phyloP scores from a whole-genome alignment of 1,284 basidiomycete genomes.

The Ustilago sp. region DNA sequence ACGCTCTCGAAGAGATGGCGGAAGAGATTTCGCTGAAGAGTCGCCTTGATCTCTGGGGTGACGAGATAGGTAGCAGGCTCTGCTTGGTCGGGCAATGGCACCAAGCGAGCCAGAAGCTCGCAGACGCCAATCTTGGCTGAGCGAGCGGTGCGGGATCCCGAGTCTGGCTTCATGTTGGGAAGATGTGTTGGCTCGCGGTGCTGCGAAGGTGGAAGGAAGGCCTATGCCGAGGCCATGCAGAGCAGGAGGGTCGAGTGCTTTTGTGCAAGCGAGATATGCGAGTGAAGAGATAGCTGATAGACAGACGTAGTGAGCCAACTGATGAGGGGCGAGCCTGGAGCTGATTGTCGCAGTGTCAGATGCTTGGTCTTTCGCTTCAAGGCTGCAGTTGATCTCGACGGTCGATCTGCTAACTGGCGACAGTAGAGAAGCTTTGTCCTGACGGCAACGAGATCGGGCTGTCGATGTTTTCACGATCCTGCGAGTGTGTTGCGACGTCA shows the following conservation, averaged over 20 bases:
- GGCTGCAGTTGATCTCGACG: background rate
- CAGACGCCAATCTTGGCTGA: conserved; percentile 40
- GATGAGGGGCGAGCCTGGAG: background rate
- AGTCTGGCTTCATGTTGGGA: conserved; percentile 32
- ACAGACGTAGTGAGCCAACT: too few species aligned
- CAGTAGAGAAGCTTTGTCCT: background rate
- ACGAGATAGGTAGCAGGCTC: conserved; percentile 35
- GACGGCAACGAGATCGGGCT: too few species aligned
- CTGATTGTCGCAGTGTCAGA: background rate
- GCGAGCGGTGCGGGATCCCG: conserved; percentile 9
- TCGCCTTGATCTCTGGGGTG: conserved; percentile 25
- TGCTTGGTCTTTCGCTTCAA: background rate
- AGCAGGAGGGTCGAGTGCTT: background rate
- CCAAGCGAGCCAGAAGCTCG: conserved; percentile 36
- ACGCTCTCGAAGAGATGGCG: conserved; percentile 36
- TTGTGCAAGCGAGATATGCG: too few species aligned
- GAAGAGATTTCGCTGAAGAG: conserved; percentile 33
- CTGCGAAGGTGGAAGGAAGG: background rate
- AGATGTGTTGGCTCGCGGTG: background rate
- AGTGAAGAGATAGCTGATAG: too few species aligned
- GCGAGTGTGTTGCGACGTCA: background rate
- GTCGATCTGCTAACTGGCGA: background rate
- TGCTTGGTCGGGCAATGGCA: conserved; percentile 32
- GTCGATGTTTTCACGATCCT: too few species aligned
- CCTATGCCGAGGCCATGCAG: background rate